Conservation (phyloP, 2,329 filamentous ascomycete genomes). For the Bipolaris zeicola region DNA sequence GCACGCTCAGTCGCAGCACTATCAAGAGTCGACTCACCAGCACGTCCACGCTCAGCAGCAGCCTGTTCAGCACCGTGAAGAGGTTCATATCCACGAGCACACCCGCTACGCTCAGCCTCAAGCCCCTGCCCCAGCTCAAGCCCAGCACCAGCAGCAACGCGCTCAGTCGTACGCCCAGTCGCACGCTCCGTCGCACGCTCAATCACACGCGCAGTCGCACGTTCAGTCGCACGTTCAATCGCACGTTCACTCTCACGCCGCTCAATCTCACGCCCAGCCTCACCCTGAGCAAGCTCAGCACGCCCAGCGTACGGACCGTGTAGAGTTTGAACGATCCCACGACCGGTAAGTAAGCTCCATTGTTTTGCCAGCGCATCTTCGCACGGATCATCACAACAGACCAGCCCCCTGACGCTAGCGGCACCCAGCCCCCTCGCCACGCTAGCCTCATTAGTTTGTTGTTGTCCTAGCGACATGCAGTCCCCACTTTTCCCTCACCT, state of each 20-base stretch:
- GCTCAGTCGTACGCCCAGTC: conserved; percentile 9
- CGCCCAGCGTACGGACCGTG: conserved; percentile 27
- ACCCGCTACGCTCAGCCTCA: conserved; percentile 11
- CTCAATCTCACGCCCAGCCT: conserved; percentile 11
- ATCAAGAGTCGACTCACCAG: neutral
- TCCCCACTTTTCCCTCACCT: conserved; percentile 47
- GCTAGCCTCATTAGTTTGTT: conserved; percentile 46
- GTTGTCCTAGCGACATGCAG: conserved; percentile 49
- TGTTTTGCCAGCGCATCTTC: conserved; percentile 36
- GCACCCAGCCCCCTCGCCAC: conserved; percentile 37
- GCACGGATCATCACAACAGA: conserved; percentile 39
- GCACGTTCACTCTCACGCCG: neutral
- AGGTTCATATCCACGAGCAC: conserved; percentile 14
- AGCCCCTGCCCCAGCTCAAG: conserved; percentile 1
- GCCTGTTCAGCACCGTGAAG: conserved; percentile 32
- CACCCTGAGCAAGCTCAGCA: conserved; percentile 15
- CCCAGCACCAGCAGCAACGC: conserved; percentile 15
- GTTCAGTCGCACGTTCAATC: conserved; percentile 8
- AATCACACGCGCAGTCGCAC: conserved; percentile 1
- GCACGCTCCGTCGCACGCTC: conserved; percentile 7
- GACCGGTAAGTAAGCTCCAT: conserved; percentile 40
- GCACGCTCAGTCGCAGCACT: conserved; percentile 13
- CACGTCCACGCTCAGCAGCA: conserved; percentile 8
- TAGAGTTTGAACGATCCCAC: conserved; percentile 34
- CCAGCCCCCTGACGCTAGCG: conserved; percentile 45